Evolutionary conservation across 192 early-diverging fungal species (phyloP), one percentile per base, ranked within the genome.

Genomic region (Coemansia sp.): DNA sequence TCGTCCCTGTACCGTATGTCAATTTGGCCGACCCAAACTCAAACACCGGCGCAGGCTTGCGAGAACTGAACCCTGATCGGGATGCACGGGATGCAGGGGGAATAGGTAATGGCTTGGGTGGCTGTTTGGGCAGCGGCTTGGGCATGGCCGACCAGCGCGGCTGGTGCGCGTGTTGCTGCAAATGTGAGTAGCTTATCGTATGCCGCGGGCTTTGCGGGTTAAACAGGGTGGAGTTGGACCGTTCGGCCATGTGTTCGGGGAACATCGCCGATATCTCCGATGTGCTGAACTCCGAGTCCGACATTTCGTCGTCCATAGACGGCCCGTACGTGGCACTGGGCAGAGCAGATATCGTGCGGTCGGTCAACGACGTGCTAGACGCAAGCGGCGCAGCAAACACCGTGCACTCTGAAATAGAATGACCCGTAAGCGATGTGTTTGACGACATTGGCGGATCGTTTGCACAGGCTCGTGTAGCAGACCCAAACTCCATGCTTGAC

Each of bases 1-100:
- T 46, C 37, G 48, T 11, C 14, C 50, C 15, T 10, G 46, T 44
- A 25, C 68, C 69, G 37, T 65, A 63, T 3, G 70, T 78, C 12
- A 78, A 63, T 36, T 72, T 72, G 18, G 75, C 75, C 26, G 75
- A 78, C 1, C 75, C 75, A 34, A 78, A 44, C 63, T 78, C 75
- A 63, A 78, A 78, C 24, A 68, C 56, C 0, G 75, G 75, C 44
- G 70, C 70, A 3, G 70, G 75, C 50, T 71, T 77, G 36, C 74
- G 68, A 21, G 56, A 18, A 21, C 65, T 25, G 14, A 31, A 18
- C n/a, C 51, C 23, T 17, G 60, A 37, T n/a, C 63, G 56, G 24
- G 61, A 28, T 24, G 28, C 24, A 1, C 68, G 67, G 7, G 60
- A 52, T 15, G 34, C 24, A 11, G 65, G 68, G 17, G 70, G 69